Evolutionary conservation across 768 basidiomycete genomes (phyloP), one percentile per base, ranked within the genome.

Genomic region (Sarcodon aspratus): DNA sequence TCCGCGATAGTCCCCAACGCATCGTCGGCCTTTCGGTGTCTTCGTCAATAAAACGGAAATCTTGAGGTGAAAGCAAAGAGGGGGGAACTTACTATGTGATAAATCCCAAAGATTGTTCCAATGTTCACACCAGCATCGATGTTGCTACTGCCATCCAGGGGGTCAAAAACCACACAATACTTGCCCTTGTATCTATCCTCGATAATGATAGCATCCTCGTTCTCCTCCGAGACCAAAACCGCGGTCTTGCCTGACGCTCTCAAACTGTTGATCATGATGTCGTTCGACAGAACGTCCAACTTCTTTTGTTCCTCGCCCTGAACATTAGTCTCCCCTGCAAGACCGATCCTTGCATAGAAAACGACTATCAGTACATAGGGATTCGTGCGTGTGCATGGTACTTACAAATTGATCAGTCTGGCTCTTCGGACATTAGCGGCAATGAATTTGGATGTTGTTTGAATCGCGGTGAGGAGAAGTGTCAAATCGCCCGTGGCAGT

Each of bases 281-380:
- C 94, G 64, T 99, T 97, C 11, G 92, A 87, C 33, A 96, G 73
- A n/a, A 96, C 84, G 61, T 96, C 94, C 47, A 99, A 76, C 69
- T 99, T 99, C 76, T 99, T 99, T 75, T 99, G 96, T 61, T 98
- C 96, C 65, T 98, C 96, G 17, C 96, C 96, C 67, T 94, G 91
- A 7, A 94, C 85, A 62, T 99, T 99, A 27, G 88, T 88, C 61
- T 94, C 92, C 12, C 96, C 96, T 12, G 96, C 96, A 17, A 95
- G 75, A 33, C 96, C 96, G 55, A 99, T 85, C n/a, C 93, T 27
- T 95, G 59, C n/a, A 43, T 1, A 12, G 46, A 43, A 48, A 34
- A 45, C n/a, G 21, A 46, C 35, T 15, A 37, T 3, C 36, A 44
- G 51, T 17, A 53, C 51, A 36, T 33, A 35, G 18, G 48, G 40